Percentiles rank a stretch among this genome's conserved stretches.
These are phyloP conservation scores for Stagonosporopsis rhizophila DNA, from an alignment of 2,329 filamentous ascomycete species.

Conservation along the genomic window DNA sequence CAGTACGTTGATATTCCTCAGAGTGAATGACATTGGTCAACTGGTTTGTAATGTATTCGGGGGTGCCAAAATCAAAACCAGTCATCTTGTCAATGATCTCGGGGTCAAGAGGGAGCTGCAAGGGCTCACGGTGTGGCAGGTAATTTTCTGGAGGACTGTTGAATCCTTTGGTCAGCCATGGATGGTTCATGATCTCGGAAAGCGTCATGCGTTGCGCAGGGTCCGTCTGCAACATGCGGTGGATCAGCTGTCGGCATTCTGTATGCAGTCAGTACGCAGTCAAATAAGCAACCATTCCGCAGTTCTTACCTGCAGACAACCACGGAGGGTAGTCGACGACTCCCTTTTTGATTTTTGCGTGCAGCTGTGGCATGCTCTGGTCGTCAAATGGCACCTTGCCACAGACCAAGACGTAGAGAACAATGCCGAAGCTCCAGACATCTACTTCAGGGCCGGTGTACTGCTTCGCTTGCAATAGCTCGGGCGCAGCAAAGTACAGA, in stretches of 20 bases:
- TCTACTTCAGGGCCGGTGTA: slow-evolving; percentile 98
- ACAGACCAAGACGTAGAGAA: slow-evolving; percentile 94
- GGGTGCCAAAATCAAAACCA: slow-evolving; percentile 93
- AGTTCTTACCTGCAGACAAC: slow-evolving; percentile 78
- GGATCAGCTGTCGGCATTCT: slow-evolving; percentile 95
- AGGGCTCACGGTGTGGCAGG: slow-evolving; percentile 79
- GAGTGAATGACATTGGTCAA: slow-evolving; percentile 88
- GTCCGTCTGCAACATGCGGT: slow-evolving; percentile 94
- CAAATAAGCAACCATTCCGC: background rate
- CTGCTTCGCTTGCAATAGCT: slow-evolving; percentile 88
- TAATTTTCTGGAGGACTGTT: slow-evolving; percentile 87
- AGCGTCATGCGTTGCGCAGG: slow-evolving; percentile 85
- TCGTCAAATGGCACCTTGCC: slow-evolving; percentile 99
- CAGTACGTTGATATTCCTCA: slow-evolving; percentile 87
- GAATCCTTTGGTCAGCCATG: slow-evolving; percentile 96
- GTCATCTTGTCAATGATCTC: slow-evolving; percentile 93
- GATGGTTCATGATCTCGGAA: slow-evolving; percentile 90
- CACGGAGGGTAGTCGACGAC: slow-evolving; percentile 94
- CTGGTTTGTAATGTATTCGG: slow-evolving; percentile 82
- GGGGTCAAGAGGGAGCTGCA: slow-evolving; percentile 82
- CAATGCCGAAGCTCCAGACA: slow-evolving; percentile 98
- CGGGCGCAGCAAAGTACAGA: slow-evolving; percentile 95
- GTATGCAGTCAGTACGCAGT: slow-evolving; percentile 13
- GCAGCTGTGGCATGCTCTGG: slow-evolving; percentile 97
- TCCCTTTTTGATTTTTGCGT: slow-evolving; percentile 98